Evolutionary conservation across 805 yeast genomes (phyloP).

Genomic region (Metschnikowia kunwiensis): DNA sequence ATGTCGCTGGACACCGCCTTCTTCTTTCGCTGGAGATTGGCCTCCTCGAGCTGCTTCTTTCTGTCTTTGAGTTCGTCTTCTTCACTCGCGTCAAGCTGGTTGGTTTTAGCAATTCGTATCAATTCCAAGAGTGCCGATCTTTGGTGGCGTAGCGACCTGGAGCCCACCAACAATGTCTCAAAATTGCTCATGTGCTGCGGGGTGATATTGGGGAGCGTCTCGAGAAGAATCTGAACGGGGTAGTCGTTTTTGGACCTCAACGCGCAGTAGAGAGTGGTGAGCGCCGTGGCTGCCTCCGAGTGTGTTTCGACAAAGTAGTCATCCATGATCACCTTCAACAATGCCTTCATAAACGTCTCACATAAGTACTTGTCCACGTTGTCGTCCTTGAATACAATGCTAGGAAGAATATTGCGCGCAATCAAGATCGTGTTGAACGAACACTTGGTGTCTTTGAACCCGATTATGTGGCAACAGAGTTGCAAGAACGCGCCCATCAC

Average conservation of each 20-base stretch:
- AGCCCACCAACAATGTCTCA: conserved; percentile 58
- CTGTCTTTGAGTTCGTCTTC: conserved; percentile 46
- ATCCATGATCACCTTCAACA: conserved; percentile 65
- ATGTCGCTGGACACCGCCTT: conserved; percentile 45
- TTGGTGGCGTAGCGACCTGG: conserved; percentile 74
- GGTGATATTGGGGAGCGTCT: conserved; percentile 51
- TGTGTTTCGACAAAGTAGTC: conserved; percentile 83
- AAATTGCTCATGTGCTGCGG: conserved; percentile 59
- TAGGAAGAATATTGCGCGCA: conserved; percentile 68
- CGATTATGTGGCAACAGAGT: conserved; percentile 70
- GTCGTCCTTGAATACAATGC: conserved; percentile 63
- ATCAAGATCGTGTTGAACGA: conserved; percentile 86
- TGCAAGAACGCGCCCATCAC: conserved; percentile 77
- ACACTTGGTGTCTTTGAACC: conserved; percentile 86
- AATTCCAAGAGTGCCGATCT: conserved; percentile 75
- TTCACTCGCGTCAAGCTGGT: conserved; percentile 17
- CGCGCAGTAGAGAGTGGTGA: conserved; percentile 75
- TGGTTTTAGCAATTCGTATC: conserved; percentile 58
- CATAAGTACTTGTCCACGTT: conserved; percentile 71
- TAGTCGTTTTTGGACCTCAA: conserved; percentile 65
- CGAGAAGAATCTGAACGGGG: conserved; percentile 60
- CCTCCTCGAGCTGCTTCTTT: conserved; percentile 52
- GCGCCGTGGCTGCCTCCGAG: conserved; percentile 85
- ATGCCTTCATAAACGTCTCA: conserved; percentile 64
- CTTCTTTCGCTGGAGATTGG: conserved; percentile 45